phyloP scores from a whole-genome alignment of 495 filamentous ascomycete genomes.

The Aspergillus incahuasiensis region DNA sequence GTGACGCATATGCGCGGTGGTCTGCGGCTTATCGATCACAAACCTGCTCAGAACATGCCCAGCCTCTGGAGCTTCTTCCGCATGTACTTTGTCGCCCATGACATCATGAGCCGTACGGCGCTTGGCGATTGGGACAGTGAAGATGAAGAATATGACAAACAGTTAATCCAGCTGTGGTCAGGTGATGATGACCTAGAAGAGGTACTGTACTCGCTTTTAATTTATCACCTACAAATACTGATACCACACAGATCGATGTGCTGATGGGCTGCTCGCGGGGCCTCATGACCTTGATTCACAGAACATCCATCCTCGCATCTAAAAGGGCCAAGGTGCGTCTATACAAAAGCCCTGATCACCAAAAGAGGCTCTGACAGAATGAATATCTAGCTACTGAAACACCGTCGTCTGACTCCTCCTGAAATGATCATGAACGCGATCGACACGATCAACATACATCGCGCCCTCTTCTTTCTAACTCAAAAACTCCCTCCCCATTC shows the following conservation, averaged over 20 bases:
- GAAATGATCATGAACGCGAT: neutral
- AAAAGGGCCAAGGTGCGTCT: conserved; percentile 2
- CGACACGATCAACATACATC: neutral
- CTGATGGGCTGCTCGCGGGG: conserved; percentile 18
- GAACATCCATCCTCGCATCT: conserved; percentile 10
- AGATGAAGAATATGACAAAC: neutral
- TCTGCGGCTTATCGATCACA: conserved; percentile 7
- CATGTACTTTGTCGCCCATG: conserved; percentile 24
- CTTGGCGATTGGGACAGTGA: neutral
- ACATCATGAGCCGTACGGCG: conserved; percentile 18
- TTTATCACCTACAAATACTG: neutral
- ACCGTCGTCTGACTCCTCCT: neutral
- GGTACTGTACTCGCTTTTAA: neutral
- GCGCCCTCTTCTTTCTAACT: conserved; percentile 1
- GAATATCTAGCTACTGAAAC: neutral
- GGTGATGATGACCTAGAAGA: conserved; percentile 19
- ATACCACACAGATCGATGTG: conserved; percentile 12
- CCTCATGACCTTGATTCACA: conserved; percentile 17
- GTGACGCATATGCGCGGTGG: conserved; percentile 17
- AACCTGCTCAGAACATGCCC: neutral
- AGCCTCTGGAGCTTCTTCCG: conserved; percentile 13
- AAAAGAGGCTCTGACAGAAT: neutral
- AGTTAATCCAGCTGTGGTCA: conserved; percentile 5
- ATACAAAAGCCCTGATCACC: neutral
- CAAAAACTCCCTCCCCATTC: conserved; percentile 12